Evolutionary conservation across 768 basidiomycete genomes (phyloP), one percentile per base, ranked within the genome.

Genomic region (Suillus occidentalis): DNA sequence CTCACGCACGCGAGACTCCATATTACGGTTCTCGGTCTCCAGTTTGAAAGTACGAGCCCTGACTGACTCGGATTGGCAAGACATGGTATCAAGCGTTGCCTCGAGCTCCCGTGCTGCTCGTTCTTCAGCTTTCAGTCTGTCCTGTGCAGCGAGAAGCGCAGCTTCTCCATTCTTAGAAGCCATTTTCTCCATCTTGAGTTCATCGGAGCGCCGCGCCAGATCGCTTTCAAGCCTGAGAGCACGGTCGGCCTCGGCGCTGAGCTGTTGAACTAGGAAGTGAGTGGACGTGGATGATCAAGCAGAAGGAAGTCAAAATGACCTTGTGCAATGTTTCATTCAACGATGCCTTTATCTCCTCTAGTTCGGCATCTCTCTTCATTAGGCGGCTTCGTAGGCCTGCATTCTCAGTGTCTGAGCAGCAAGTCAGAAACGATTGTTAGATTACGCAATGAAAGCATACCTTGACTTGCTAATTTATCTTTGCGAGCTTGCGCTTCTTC

Each of bases 1-100:
- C 69, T 90, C 87, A 49, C 81, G 83, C 39, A 90, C 80, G 18
- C 87, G 84, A 34, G 77, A 76, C 65, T 89, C 86, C 14, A 89
- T 81, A 8, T 75, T 80, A 40, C 72, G 65, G 67, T 90, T 90
- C 64, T 90, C 89, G 61, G 80, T 80, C 71, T 87, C 82, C 36
- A 89, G 73, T 64, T 83, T 84, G n/a, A 71, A 71, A 13, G 77
- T 73, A 39, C 80, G 81, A 47, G 77, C 64, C 45, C 76, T 77
- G 36, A 83, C 79, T 12, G 80, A 73, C 65, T 86, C 80, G 3
- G 85, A 86, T n/a, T 81, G 79, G 60, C 81, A 78, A 3, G 87
- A 86, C 49, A 89, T 67, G 12, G 80, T 78, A 59, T 87, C 85
- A 20, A 91, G 77, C 49, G 81, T 83, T 39, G 82, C 76, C 66